These are phyloP conservation scores for Panicum virgatum DNA, from an alignment of 202 grass and related monocot species.

Conservation along the genomic window DNA sequence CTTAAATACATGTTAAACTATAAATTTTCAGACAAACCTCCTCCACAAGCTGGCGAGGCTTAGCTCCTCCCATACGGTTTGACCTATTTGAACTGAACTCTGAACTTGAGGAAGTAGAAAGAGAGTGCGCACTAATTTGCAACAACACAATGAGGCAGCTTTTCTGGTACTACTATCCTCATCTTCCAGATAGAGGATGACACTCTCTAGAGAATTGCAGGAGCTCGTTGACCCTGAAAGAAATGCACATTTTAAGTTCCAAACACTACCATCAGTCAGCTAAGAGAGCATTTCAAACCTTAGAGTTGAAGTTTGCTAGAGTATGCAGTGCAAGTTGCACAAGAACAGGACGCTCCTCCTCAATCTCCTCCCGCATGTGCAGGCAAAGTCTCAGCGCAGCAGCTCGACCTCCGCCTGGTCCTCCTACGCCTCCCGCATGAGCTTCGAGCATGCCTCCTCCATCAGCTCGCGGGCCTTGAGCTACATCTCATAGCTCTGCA, in stretches of 20 bases:
- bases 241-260: no score
- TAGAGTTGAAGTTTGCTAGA: no score
- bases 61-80: constrained; percentile 78
- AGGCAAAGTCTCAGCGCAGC: constrained; percentile 63
- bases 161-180: no score
- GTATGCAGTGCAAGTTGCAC: no score
- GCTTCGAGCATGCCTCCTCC: constrained; percentile 75
- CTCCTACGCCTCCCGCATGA: constrained; percentile 67
- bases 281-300: no score
- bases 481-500: constrained; percentile 59
- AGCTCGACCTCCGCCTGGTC: constrained; percentile 74
- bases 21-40: constrained; percentile 61
- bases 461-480: constrained; percentile 68
- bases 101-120: no score
- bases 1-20: constrained; percentile 26
- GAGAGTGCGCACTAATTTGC: no score
- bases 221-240: no score
- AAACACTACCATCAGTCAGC: no score
- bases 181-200: no score
- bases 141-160: no score
- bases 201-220: no score
- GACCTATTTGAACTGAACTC: constrained; percentile 77
- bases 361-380: constrained; percentile 64
- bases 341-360: constrained; percentile 88
- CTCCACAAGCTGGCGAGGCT: constrained; percentile 73